Evolutionary conservation across 768 basidiomycete species (phyloP), one percentile per base, ranked within the genome.

Genomic region (Termitomyces sp.): DNA sequence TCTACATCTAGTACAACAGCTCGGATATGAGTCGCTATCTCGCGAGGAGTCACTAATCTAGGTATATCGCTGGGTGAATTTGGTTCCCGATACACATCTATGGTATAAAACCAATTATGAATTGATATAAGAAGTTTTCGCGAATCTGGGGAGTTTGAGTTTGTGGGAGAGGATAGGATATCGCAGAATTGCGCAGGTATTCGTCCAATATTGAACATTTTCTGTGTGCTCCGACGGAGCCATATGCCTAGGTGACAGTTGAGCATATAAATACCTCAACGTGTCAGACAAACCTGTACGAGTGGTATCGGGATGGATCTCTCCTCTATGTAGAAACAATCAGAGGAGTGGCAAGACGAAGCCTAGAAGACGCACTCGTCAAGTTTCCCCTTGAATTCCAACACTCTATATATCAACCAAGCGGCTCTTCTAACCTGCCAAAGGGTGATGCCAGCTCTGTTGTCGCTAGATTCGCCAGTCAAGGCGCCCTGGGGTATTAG

Each of bases 401-500:
- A 69, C 47, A 86, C 76, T 51, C 93, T 81, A 68, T 86, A 78
- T 16, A 87, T 75, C 13, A 97, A 74, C 87, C 91, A 95, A 14
- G 93, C 87, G 0, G 93, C 89, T 47, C 93, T 78, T 67, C 89
- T 80, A 51, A 95, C 74, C 71, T 98, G 95, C 92, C 93, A 94
- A 18, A 84, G 79, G 0, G 87, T 89, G 52, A 89, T 78, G 18
- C 78, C 79, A 23, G 72, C 70, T 43, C 72, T 71, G 59, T 69
- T 73, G 49, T 77, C 69, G 56, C 70, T 75, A 4, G 74, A 74
- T 57, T 75, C 72, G 52, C 72, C 74, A 18, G 66, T 67, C 23
- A 75, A 64, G 14, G 75, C 75, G 50, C 68, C 70, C 7, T 68
- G 71, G 8, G 88, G 93, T 46, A 91, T 79, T 20, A 67, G 75